Evolutionary conservation across 2,329 filamentous ascomycete genomes (phyloP), one percentile per base, ranked within the genome.

Genomic region (Sclerotinia sclerotiorum): DNA sequence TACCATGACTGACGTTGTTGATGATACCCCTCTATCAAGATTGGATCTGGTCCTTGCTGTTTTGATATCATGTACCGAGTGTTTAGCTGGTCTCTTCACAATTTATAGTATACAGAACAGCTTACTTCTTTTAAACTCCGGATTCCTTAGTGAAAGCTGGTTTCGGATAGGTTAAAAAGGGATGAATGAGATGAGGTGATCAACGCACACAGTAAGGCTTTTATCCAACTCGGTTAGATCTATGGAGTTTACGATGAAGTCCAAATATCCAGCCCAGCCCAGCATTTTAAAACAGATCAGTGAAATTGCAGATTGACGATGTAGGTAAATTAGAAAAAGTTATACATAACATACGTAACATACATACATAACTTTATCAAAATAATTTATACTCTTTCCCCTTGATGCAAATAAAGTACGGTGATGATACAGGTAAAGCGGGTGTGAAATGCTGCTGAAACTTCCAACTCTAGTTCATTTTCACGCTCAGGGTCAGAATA

Each of bases 1-100:
- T 48, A 17, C 27, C 27, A 48, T 32, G 48, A 2, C 46, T n/a
- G 39, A 27, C 15, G 7, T 32, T 46, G 24, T 29, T 46, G 24
- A 61, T 32, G 57, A 61, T 32, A 61, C 58, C 44, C 42, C 58
- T 49, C 58, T 61, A 46, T n/a, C n/a, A 24, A 61, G 27, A 49
- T 61, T 61, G 21, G 32, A 62, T 35, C 19, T 55, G 29, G 27
- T 27, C 52, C 10, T 29, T 13, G 11, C 52, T 13, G 21, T 55
- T 48, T 15, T 15, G 4, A 17, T 61, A 15, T 48, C 42, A n/a
- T 32, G 11, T 54, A 35, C 52, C 21, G 17, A 57, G 8, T n/a
- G 11, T 11, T 39, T 39, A 13, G 35, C 10, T n/a, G 8, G 19
- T n/a, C 24, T 48, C 24, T 60, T 46, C 10, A 48, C 42, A 15